Evolutionary conservation across 2,329 filamentous ascomycete genomes (phyloP), one percentile per base, ranked within the genome.

Genomic region (Ophiostoma triangulosporum): DNA sequence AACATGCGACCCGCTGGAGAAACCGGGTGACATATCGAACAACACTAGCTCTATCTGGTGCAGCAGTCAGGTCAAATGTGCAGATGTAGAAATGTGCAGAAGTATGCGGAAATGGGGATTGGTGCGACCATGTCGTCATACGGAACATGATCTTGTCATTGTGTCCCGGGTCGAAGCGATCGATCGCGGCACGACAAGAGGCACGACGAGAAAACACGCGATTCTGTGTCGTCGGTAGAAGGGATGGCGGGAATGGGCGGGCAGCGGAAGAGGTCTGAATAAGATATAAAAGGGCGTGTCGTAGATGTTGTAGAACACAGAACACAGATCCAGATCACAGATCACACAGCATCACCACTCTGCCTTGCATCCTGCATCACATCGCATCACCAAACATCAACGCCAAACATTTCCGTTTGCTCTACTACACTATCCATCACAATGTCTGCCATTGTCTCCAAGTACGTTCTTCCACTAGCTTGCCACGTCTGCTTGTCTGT

Each of bases 11-110:
- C 9, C 35, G 27, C 29, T 38, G 20, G 15, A 4, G 24, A 53
- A 55, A 55, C 54, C 54, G 54, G 33, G 54, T 55, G 54, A 55
- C 54, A 38, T 50, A 56, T 56, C 51, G 54, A 53, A 53, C 54
- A 48, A 56, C 38, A 17, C 20, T 26, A 15, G 26, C 11, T 32
- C 20, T 35, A 24, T 50, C 24, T 6, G 20, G 24, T 11, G 38
- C 38, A 43, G 38, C 38, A 43, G 38, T 43, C 38, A 17, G 20
- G 20, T 20, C n/a, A 15, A 43, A 24, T 43, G 20, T 43, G 43
- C 43, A 46, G 26, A 14, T 32, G 6, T 32, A 32, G 31, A 32
- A 32, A 32, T 32, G 31, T 32, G 6, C 14, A 14, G 6, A 32
- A 32, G 31, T 6, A 7, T 32, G 31, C 14, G 7, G 14, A 7